Conservation (phyloP, 164 flowering plant species). For the Macadamia integrifolia region DNA sequence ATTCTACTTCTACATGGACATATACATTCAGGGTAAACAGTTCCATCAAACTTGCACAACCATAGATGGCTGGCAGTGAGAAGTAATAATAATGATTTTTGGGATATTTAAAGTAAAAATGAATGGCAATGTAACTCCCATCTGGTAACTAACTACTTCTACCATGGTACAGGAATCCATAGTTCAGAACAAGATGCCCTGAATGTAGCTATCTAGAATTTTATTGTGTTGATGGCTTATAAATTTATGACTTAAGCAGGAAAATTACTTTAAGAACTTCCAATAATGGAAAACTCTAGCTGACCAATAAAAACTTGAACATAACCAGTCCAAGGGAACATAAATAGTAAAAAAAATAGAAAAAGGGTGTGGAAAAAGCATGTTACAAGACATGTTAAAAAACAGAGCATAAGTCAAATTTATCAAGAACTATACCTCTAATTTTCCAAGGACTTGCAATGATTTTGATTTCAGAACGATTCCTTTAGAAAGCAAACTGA, state of each 20-base stretch:
- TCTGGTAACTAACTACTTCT: neutral
- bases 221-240: too few relatives aligned
- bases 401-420: neutral
- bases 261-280: too few relatives aligned
- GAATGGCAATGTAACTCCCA: neutral
- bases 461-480: slow-evolving; percentile 74
- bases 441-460: slow-evolving; percentile 24
- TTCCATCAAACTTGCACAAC: neutral
- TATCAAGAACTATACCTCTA: slow-evolving; percentile 39
- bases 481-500: slow-evolving; percentile 81
- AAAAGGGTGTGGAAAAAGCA: neutral
- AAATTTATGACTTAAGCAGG: too few relatives aligned
- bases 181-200: too few relatives aligned
- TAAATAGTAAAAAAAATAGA: neutral
- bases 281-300: too few relatives aligned
- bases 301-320: too few relatives aligned
- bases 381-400: neutral
- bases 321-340: too few relatives aligned
- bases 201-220: too few relatives aligned
- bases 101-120: too few relatives aligned
- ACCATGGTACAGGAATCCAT: neutral
- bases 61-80: neutral
- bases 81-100: too few relatives aligned
- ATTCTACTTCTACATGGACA: too few relatives aligned
- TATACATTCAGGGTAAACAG: too few relatives aligned